Base-by-base conservation (phyloP, 148 eudicot species). In the Fallopia convolvulus region DNA sequence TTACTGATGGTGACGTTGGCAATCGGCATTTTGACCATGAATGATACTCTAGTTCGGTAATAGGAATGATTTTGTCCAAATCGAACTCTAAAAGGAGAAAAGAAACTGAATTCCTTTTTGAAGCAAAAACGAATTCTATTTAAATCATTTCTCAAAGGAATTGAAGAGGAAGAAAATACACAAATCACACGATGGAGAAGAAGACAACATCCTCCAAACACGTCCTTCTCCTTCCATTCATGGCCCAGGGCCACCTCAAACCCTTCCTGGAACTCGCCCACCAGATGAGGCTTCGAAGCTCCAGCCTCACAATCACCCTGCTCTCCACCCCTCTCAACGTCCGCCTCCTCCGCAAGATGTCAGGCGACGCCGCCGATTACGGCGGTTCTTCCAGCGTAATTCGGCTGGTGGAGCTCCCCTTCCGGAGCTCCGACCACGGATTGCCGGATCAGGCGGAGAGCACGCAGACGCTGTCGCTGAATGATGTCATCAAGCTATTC, bases 231-330 rank as follows among this genome's bases (percentile, higher is more conserved):
- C 74, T 92, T 3, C 97, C 97, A 13, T 84, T 76, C 77, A 80
- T 92, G 92, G 97, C 93, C 0, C 89, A 87, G 23, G 92, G 93
- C 75, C 97, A 92, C 75, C 80, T 91, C 15, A 84, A 89, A 32
- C 95, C 95, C 18, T 89, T 91, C 84, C n/a, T 88, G n/a, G 88
- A 83, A 26, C 84, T 91, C 58, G 90, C 91, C 60, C 85, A 74
- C 14, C 86, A 70, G 49, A 84, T 87, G 75, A 77, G 60, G 8
- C 80, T 78, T 21, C 84, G 66, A 75, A 30, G 70, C 70, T 75
- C 79, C 32, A 65, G 17, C 72, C 61, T 88, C 83, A 81, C 75
- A 12, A 81, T 91, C 82, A 87, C 86, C 33, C 79, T 90, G 42
- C 88, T 82, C 76, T 83, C 76, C 76, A 88, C 89, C n/a, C 87